phyloP scores from a whole-genome alignment of 139 green algal genomes.

The Pseudopediastrum boryanum region DNA sequence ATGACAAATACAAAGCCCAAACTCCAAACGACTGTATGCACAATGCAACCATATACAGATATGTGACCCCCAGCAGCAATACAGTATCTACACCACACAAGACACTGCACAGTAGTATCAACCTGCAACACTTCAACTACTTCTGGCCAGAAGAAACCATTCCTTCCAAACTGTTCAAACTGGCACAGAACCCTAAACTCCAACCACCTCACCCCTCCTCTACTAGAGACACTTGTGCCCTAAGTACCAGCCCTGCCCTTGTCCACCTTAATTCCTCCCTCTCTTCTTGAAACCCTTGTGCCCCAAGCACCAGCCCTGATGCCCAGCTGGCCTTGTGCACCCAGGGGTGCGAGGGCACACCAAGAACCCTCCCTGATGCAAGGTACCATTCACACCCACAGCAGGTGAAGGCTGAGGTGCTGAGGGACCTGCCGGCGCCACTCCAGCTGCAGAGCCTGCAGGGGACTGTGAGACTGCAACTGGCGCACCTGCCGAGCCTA shows the following conservation, averaged over 20 bases:
- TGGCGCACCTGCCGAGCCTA: neutral
- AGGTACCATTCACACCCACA: neutral
- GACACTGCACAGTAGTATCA: too few relatives aligned
- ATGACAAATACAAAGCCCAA: too few relatives aligned
- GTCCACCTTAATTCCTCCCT: neutral
- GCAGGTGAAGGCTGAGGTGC: neutral
- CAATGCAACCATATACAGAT: too few relatives aligned
- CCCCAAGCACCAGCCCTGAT: constrained; percentile 61
- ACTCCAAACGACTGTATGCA: too few relatives aligned
- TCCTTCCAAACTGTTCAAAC: too few relatives aligned
- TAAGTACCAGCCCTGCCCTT: constrained; percentile 62
- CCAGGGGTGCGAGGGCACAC: constrained; percentile 53
- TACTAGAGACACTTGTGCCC: constrained; percentile 45
- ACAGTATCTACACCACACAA: too few relatives aligned
- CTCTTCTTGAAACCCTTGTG: constrained; percentile 43
- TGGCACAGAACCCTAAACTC: too few relatives aligned
- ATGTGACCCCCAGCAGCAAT: too few relatives aligned
- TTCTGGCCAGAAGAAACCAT: too few relatives aligned
- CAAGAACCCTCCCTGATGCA: constrained; percentile 29
- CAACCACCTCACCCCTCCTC: neutral
- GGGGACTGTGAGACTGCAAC: neutral
- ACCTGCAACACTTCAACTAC: too few relatives aligned
- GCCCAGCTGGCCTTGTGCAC: constrained; percentile 60
- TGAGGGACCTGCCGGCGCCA: neutral
- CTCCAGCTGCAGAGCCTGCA: neutral